Evolutionary conservation across 2,329 filamentous ascomycete species (phyloP).

Genomic region (Lasiodiplodia citricola): DNA sequence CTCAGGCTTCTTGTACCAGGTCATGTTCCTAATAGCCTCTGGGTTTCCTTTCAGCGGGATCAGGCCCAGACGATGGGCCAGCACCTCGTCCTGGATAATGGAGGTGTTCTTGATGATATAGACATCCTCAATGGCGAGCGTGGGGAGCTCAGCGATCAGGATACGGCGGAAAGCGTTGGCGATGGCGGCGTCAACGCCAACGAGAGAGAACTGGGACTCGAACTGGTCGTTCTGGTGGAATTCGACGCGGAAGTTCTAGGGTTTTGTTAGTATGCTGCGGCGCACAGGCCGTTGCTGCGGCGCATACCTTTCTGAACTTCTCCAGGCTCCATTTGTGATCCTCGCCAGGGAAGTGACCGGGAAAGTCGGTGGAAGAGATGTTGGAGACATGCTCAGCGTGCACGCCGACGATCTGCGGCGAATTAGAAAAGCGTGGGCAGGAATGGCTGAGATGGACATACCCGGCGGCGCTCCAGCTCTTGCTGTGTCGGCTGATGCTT

Average conservation of each 20-base stretch:
- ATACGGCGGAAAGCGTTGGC: constrained; percentile 98
- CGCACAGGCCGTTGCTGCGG: neutral
- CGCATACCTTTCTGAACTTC: constrained; percentile 66
- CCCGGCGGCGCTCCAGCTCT: constrained; percentile 67
- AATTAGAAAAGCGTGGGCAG: constrained; percentile 15
- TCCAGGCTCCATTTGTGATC: constrained; percentile 80
- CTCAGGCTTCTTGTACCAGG: constrained; percentile 77
- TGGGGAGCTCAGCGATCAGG: constrained; percentile 90
- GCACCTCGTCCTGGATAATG: constrained; percentile 96
- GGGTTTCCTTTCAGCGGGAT: constrained; percentile 84
- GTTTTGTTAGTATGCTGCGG: neutral
- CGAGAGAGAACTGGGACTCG: constrained; percentile 85
- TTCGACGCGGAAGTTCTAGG: constrained; percentile 70
- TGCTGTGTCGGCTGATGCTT: constrained; percentile 44
- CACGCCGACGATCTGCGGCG: constrained; percentile 76
- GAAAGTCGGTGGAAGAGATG: constrained; percentile 88
- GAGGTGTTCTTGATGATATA: constrained; percentile 97
- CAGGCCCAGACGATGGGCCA: constrained; percentile 86
- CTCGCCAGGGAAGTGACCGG: constrained; percentile 87
- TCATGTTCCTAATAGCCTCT: constrained; percentile 79
- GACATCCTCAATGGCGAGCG: constrained; percentile 90
- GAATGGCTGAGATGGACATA: constrained; percentile 39
- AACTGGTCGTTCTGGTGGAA: constrained; percentile 83
- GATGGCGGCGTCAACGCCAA: constrained; percentile 89
- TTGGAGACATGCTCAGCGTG: constrained; percentile 90